Percentiles rank a stretch among this genome's conserved stretches.
Conservation (phyloP, 805 yeast genomes). For the Teunomyces panamensis region DNA sequence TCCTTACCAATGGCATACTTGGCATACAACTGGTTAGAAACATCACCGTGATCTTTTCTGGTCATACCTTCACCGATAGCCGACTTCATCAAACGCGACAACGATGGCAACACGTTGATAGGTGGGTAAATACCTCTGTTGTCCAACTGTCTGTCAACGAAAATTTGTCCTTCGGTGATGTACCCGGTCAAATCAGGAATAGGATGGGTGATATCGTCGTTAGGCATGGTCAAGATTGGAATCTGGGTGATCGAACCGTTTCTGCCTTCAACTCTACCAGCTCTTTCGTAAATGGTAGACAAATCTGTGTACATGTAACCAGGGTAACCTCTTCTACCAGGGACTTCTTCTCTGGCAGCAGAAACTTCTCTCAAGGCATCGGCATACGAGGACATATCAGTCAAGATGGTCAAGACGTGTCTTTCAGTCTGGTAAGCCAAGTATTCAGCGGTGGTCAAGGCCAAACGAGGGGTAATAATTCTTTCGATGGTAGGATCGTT, state of each 20-base stretch:
- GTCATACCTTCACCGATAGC: constrained; percentile 99
- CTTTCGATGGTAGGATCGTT: constrained; percentile 99
- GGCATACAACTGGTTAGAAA: constrained; percentile 97
- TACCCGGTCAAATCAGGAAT: constrained; percentile 99
- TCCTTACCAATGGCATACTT: constrained; percentile 99
- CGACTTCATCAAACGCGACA: constrained; percentile 97
- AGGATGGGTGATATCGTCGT: constrained; percentile 99
- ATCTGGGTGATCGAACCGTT: constrained; percentile 99
- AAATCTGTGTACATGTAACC: constrained; percentile 99
- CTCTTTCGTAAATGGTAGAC: constrained; percentile 98
- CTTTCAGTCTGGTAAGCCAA: constrained; percentile 99
- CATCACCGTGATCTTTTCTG: constrained; percentile 99
- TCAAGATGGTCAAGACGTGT: constrained; percentile 95
- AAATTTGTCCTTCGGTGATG: constrained; percentile 98
- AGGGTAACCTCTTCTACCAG: constrained; percentile 99
- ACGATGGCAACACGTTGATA: constrained; percentile 94
- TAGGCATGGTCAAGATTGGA: constrained; percentile 99
- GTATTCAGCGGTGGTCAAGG: constrained; percentile 97
- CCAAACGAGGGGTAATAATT: constrained; percentile 98
- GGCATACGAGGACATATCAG: constrained; percentile 99
- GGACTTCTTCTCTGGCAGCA: constrained; percentile 99
- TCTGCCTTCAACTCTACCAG: constrained; percentile 99
- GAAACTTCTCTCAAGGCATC: constrained; percentile 99
- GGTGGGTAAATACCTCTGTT: constrained; percentile 99
- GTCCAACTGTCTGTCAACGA: constrained; percentile 91